phyloP scores from a whole-genome alignment of 441 rosid genomes.

The Mallotus repandus region DNA sequence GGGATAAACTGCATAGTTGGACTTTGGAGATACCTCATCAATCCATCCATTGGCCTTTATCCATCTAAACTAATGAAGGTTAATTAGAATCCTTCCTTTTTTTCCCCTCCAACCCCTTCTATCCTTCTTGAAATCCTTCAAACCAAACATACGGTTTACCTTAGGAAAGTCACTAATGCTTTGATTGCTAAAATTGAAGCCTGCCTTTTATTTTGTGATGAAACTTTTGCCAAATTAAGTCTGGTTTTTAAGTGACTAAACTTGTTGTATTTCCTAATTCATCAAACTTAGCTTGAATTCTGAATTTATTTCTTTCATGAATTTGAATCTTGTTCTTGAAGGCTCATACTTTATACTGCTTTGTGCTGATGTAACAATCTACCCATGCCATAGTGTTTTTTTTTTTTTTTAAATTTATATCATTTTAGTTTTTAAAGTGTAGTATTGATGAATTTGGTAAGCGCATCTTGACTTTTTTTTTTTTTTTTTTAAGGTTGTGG shows the following conservation, averaged over 20 bases:
- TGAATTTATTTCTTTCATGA: background rate
- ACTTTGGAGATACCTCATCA: too few relatives aligned
- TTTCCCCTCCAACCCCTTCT: too few relatives aligned
- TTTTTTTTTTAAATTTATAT: background rate
- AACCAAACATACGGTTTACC: too few relatives aligned
- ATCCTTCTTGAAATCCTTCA: too few relatives aligned
- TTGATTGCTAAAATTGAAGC: background rate
- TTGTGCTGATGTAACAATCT: background rate
- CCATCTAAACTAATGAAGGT: too few relatives aligned
- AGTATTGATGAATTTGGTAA: constrained; percentile 6
- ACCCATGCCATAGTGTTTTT: background rate
- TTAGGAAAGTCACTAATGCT: too few relatives aligned
- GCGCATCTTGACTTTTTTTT: constrained; percentile 17
- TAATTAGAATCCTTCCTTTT: too few relatives aligned
- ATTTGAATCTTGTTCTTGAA: background rate
- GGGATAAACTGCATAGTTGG: too few relatives aligned
- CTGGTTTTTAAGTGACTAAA: background rate
- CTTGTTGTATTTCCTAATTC: background rate
- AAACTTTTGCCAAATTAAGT: background rate
- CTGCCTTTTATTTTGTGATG: background rate
- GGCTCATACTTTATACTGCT: background rate
- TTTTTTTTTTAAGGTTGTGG: constrained; percentile 47
- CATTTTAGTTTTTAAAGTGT: constrained; percentile 12
- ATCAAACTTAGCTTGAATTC: background rate
- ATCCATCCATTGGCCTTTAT: too few relatives aligned